A percentile compares a stretch with the other conserved stretches of the same genome.
Conservation (phyloP, 2,329 filamentous ascomycete species). For the Helicocarpus griseus region DNA sequence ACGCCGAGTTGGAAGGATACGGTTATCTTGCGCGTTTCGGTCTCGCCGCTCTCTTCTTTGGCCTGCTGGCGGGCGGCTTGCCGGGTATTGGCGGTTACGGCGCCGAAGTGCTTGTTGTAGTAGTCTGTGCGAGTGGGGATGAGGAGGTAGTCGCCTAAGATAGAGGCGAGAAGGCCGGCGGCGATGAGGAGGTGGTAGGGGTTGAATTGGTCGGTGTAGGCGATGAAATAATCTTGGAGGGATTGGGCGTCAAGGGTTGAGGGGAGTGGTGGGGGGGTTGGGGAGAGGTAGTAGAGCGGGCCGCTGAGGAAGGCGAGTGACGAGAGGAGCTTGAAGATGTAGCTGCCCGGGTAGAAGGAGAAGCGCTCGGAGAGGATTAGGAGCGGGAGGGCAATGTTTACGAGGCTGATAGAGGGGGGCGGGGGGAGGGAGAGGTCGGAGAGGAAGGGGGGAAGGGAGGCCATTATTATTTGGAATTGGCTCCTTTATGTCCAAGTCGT, state of each 20-base stretch:
- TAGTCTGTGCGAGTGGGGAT: conserved; percentile 19
- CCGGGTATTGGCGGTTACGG: background rate
- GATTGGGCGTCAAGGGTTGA: no score
- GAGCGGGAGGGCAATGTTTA: conserved; percentile 18
- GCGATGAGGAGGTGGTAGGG: conserved; percentile 16
- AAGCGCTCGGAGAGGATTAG: conserved; percentile 19
- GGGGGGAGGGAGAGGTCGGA: conserved; percentile 15
- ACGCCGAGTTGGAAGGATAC: conserved; percentile 21
- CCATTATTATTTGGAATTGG: background rate
- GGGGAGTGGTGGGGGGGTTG: no score
- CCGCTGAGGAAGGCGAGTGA: conserved; percentile 19
- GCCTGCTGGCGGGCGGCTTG: conserved; percentile 1
- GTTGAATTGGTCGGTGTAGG: no score
- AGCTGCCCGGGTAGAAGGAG: conserved; percentile 18
- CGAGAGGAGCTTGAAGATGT: conserved; percentile 22
- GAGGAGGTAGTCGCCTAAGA: conserved; percentile 19
- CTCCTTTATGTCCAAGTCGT: no score
- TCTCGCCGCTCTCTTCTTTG: background rate
- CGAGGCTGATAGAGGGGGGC: conserved; percentile 12
- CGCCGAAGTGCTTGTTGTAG: conserved; percentile 4
- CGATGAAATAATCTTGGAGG: no score
- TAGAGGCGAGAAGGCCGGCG: conserved; percentile 18
- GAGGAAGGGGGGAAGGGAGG: background rate
- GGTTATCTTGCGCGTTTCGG: conserved; percentile 9
- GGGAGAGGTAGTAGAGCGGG: conserved; percentile 13